A percentile compares a stretch with the other conserved stretches of the same genome.
Evolutionary conservation across 2,329 filamentous ascomycete species (phyloP).

Genomic region (Penicillium sp.): DNA sequence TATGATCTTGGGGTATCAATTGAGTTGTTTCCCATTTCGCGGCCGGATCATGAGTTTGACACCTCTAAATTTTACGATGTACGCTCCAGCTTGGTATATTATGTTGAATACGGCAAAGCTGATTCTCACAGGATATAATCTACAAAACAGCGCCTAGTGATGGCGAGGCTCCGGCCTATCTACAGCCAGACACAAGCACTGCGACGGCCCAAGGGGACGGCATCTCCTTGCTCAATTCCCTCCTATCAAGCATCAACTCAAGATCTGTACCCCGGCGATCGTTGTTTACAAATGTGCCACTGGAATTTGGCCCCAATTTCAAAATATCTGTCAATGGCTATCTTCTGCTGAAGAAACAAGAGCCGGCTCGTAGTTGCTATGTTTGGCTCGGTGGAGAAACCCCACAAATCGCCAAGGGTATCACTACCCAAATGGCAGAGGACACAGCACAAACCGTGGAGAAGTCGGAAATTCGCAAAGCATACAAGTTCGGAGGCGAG

Average conservation of each 20-base stretch:
- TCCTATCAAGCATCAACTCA: constrained; percentile 87
- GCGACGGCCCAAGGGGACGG: constrained; percentile 74
- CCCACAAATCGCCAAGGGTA: constrained; percentile 75
- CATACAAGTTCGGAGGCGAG: constrained; percentile 94
- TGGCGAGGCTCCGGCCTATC: constrained; percentile 66
- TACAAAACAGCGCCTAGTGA: constrained; percentile 74
- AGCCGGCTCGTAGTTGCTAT: constrained; percentile 79
- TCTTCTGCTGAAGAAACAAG: constrained; percentile 82
- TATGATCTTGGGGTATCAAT: constrained; percentile 93
- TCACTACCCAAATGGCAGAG: constrained; percentile 75
- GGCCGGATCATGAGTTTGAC: constrained; percentile 73
- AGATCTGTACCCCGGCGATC: constrained; percentile 84
- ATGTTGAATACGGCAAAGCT: constrained; percentile 14
- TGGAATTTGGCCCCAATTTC: constrained; percentile 84
- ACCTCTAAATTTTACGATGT: constrained; percentile 89
- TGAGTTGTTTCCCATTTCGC: constrained; percentile 87
- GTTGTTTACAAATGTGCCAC: constrained; percentile 81
- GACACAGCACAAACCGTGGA: constrained; percentile 78
- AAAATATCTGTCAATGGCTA: constrained; percentile 93
- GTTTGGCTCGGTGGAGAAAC: constrained; percentile 87
- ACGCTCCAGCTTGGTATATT: constrained; percentile 31
- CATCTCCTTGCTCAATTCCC: constrained; percentile 74
- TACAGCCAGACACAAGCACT: constrained; percentile 55
- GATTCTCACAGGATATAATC: constrained; percentile 73
- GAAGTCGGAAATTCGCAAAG: constrained; percentile 82